phyloP scores from a whole-genome alignment of 2,329 filamentous ascomycete genomes.

The Sclerotinia subarctica region DNA sequence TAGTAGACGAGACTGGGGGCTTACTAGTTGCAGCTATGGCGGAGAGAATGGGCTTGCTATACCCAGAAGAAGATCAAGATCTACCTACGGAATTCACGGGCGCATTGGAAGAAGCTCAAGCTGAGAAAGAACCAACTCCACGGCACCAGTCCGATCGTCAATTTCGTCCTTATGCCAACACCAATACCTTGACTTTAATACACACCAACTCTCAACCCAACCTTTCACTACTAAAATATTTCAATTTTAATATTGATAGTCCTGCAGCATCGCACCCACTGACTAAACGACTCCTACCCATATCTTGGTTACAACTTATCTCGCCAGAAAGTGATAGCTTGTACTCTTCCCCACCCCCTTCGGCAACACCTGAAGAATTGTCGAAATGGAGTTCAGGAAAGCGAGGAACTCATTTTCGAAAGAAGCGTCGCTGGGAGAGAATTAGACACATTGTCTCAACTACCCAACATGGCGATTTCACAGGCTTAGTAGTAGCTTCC shows the following conservation, averaged over 20 bases:
- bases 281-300: slow-evolving; percentile 71
- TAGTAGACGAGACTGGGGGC: slow-evolving; percentile 69
- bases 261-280: slow-evolving; percentile 64
- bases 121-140: slow-evolving; percentile 17
- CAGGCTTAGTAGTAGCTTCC: slow-evolving; percentile 78
- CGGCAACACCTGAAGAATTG: slow-evolving; percentile 58
- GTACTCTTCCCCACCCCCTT: slow-evolving; percentile 64
- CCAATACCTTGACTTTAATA: slow-evolving; percentile 75
- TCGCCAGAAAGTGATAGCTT: slow-evolving; percentile 71
- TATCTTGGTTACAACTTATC: slow-evolving; percentile 91
- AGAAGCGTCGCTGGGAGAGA: slow-evolving; percentile 77
- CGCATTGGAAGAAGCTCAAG: slow-evolving; percentile 13
- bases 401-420: slow-evolving; percentile 81
- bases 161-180: slow-evolving; percentile 30
- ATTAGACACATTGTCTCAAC: slow-evolving; percentile 70
- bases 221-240: slow-evolving; percentile 82
- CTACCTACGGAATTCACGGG: slow-evolving; percentile 4
- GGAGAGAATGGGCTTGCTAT: slow-evolving; percentile 66
- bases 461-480: slow-evolving; percentile 71
- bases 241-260: slow-evolving; percentile 72
- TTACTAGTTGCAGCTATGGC: slow-evolving; percentile 67
- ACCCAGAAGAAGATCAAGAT: slow-evolving; percentile 38
- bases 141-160: slow-evolving; percentile 17
- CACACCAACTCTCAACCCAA: slow-evolving; percentile 85
- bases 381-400: slow-evolving; percentile 75